Percentiles rank a stretch among this genome's conserved stretches.
phyloP scores from a whole-genome alignment of 164 flowering plant species.

The Cinnamomum micranthum region DNA sequence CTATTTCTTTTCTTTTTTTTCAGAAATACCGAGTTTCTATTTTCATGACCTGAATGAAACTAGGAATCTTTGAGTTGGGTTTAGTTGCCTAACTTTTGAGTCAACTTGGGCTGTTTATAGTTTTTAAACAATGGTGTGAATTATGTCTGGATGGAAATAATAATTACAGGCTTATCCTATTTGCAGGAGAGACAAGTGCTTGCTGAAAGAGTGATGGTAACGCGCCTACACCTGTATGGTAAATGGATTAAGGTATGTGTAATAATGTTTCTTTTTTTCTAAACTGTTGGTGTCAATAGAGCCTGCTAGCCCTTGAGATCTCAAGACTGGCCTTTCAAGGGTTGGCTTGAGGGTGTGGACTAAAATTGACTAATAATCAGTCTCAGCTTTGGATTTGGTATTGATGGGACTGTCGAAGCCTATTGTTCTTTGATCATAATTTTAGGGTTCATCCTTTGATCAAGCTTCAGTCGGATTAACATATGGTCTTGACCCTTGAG shows the following conservation, averaged over 20 bases:
- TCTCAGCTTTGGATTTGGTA: no score
- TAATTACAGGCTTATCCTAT: background rate
- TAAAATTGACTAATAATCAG: no score
- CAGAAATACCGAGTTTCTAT: background rate
- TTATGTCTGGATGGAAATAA: background rate
- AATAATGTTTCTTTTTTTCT: background rate
- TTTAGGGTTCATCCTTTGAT: no score
- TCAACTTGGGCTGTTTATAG: background rate
- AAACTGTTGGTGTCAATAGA: background rate
- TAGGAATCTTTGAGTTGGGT: no score
- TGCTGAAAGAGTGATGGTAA: conserved; percentile 95
- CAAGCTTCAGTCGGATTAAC: no score
- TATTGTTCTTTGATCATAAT: no score
- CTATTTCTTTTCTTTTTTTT: background rate
- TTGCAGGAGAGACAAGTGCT: conserved; percentile 78
- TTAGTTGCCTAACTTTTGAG: background rate
- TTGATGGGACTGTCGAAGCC: no score
- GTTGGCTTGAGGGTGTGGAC: background rate
- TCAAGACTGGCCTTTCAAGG: background rate
- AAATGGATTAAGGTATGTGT: conserved; percentile 82
- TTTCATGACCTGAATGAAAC: no score
- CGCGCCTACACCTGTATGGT: conserved; percentile 88
- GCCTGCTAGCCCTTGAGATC: background rate
- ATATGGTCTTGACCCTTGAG: no score
- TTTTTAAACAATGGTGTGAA: background rate